Percentiles rank a stretch among this genome's conserved stretches.
Evolutionary conservation across 1,284 basidiomycete genomes (phyloP).

Genomic region (Omphalotus olearius): DNA sequence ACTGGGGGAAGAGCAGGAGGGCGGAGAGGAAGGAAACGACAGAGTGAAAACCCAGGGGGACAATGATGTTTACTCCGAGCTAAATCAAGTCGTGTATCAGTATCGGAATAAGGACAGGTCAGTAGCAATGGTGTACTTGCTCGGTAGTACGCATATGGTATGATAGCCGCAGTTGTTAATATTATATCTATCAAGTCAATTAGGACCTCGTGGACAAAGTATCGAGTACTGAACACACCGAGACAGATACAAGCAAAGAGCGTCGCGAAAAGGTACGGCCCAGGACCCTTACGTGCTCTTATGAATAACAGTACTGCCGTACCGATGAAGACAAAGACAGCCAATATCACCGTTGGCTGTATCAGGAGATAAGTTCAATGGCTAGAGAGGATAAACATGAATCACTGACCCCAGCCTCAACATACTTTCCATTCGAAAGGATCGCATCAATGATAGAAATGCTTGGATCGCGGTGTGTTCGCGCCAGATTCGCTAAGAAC

Average conservation of each 20-base stretch:
- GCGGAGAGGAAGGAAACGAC: constrained; percentile 53
- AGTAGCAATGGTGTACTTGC: constrained; percentile 22
- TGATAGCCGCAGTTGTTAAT: constrained; percentile 56
- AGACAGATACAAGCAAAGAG: constrained; percentile 57
- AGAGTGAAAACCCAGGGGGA: constrained; percentile 63
- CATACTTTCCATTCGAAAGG: constrained; percentile 45
- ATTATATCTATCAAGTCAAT: constrained; percentile 43
- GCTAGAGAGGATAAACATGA: neutral
- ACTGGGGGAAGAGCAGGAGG: constrained; percentile 60
- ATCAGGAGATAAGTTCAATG: neutral
- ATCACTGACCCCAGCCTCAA: constrained; percentile 53
- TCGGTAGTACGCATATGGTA: constrained; percentile 64
- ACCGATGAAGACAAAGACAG: constrained; percentile 65
- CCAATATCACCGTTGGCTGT: constrained; percentile 58
- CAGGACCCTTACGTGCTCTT: constrained; percentile 59
- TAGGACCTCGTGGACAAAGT: neutral
- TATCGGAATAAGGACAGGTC: neutral
- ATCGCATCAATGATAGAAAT: constrained; percentile 32
- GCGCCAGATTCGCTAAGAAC: constrained; percentile 56
- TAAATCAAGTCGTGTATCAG: constrained; percentile 16
- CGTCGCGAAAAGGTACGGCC: constrained; percentile 58
- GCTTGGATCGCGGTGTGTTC: constrained; percentile 39
- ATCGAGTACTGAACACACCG: constrained; percentile 28
- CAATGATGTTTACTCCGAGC: constrained; percentile 47
- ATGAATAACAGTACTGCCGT: constrained; percentile 59